phyloP scores from a whole-genome alignment of 2,329 filamentous ascomycete species.

The Sordariomycetes sp. region DNA sequence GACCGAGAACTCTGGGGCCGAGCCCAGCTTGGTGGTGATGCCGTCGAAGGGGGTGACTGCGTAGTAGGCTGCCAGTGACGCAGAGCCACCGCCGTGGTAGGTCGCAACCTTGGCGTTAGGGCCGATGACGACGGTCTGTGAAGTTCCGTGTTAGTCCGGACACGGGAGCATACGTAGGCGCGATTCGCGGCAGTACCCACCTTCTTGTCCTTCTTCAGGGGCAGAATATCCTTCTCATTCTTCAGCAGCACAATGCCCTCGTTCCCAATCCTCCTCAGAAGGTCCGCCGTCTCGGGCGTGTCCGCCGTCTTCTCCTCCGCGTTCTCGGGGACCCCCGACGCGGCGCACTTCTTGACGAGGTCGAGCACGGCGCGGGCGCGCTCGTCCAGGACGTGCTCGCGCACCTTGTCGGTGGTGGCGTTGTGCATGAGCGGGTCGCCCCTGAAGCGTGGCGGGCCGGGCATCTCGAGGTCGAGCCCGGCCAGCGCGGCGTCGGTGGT shows the following conservation, averaged over 20 bases:
- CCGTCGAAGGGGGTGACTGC: conserved; percentile 64
- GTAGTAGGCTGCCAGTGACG: conserved; percentile 49
- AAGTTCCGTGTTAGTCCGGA: conserved; percentile 8
- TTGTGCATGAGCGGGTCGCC: conserved; percentile 40
- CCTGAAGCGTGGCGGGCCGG: conserved; percentile 39
- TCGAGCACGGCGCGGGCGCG: conserved; percentile 47
- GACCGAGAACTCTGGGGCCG: conserved; percentile 38
- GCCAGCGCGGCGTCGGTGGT: conserved; percentile 38
- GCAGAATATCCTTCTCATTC: conserved; percentile 55
- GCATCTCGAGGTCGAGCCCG: conserved; percentile 50
- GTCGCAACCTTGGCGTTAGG: conserved; percentile 46
- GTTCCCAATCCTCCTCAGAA: conserved; percentile 55
- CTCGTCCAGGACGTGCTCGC: conserved; percentile 42
- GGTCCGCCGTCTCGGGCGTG: conserved; percentile 48
- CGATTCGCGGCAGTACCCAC: conserved; percentile 9
- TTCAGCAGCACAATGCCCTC: conserved; percentile 66
- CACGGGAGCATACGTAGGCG: not conserved
- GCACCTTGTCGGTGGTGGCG: conserved; percentile 45
- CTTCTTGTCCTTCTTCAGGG: conserved; percentile 51
- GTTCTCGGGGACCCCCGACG: conserved; percentile 41
- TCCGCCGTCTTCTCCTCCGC: conserved; percentile 43
- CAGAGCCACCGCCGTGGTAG: conserved; percentile 56
- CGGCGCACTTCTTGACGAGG: conserved; percentile 46
- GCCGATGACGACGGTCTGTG: conserved; percentile 39
- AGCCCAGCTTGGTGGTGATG: conserved; percentile 43